A percentile compares a stretch with the other conserved stretches of the same genome.
These are phyloP conservation scores for Sporothrix humicola DNA, from an alignment of 2,329 filamentous ascomycete species.

Conservation along the genomic window DNA sequence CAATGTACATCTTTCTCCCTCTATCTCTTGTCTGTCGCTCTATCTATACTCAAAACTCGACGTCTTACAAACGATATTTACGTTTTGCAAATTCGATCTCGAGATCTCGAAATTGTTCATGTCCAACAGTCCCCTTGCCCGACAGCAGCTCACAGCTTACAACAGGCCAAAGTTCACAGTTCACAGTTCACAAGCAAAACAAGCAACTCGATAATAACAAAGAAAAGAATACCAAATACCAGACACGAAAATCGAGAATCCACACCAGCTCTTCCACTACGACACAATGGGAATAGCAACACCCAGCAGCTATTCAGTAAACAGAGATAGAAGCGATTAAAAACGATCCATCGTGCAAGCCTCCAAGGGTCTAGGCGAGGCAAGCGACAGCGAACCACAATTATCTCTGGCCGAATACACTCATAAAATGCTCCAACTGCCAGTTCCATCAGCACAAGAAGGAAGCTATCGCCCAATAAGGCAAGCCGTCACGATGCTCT, in stretches of 20 bases:
- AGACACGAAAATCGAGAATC: not conserved
- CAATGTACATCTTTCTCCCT: not conserved
- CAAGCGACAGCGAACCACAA: constrained; percentile 5
- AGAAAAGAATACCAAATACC: not conserved
- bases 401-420: not conserved
- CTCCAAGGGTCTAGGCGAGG: not conserved
- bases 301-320: not conserved
- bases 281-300: constrained; percentile 20
- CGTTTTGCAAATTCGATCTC: not conserved
- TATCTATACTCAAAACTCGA: not conserved
- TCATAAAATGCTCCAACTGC: not conserved
- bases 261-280: constrained; percentile 14
- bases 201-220: not conserved
- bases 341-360: constrained; percentile 6
- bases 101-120: not conserved
- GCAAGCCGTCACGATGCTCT: constrained; percentile 29
- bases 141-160: not conserved
- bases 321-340: not conserved
- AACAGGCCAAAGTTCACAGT: not conserved
- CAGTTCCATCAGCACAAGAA: not conserved
- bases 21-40: constrained; percentile 9
- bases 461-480: constrained; percentile 23
- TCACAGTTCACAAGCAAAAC: constrained; percentile 5
- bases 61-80: not conserved
- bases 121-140: not conserved